These are phyloP conservation scores for Lactarius akahatsu DNA, from an alignment of 768 basidiomycete genomes.

Conservation along the genomic window DNA sequence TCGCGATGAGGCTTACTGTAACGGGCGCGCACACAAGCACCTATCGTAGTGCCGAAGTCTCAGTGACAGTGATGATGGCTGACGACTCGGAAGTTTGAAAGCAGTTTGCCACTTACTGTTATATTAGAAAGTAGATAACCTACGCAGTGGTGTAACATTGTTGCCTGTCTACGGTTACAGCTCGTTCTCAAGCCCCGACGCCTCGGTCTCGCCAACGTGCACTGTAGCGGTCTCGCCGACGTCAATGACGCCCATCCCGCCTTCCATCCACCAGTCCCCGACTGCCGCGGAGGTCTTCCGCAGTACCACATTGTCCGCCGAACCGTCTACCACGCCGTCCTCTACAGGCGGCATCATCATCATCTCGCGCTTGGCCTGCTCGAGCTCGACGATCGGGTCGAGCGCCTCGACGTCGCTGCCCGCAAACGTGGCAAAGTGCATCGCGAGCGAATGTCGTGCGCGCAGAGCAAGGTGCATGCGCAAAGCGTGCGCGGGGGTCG, in stretches of 20 bases:
- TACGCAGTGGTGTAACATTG: too few relatives aligned
- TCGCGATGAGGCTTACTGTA: too few relatives aligned
- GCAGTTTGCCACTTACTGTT: too few relatives aligned
- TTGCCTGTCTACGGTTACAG: too few relatives aligned
- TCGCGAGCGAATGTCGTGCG: slow-evolving; percentile 40
- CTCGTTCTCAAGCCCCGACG: background rate
- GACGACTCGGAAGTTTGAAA: too few relatives aligned
- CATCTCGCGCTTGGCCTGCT: slow-evolving; percentile 39
- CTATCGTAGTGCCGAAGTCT: too few relatives aligned
- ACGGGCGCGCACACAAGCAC: too few relatives aligned
- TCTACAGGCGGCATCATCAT: background rate
- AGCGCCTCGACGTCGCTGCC: slow-evolving; percentile 43
- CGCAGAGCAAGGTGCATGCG: slow-evolving; percentile 41
- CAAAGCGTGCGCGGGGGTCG: slow-evolving; percentile 43
- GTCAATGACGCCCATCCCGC: slow-evolving; percentile 40
- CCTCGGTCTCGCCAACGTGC: slow-evolving; percentile 35
- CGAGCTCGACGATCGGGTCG: slow-evolving; percentile 40
- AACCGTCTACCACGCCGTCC: background rate
- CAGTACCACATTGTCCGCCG: background rate
- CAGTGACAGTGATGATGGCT: too few relatives aligned
- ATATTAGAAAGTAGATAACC: too few relatives aligned
- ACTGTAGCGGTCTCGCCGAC: slow-evolving; percentile 35
- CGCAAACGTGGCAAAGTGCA: slow-evolving; percentile 48
- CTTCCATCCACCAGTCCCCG: slow-evolving; percentile 35
- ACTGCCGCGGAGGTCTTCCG: slow-evolving; percentile 11